Evolutionary conservation across 306 rosid genomes (phyloP), one percentile per base, ranked within the genome.

Genomic region (Cicer judaicum): DNA sequence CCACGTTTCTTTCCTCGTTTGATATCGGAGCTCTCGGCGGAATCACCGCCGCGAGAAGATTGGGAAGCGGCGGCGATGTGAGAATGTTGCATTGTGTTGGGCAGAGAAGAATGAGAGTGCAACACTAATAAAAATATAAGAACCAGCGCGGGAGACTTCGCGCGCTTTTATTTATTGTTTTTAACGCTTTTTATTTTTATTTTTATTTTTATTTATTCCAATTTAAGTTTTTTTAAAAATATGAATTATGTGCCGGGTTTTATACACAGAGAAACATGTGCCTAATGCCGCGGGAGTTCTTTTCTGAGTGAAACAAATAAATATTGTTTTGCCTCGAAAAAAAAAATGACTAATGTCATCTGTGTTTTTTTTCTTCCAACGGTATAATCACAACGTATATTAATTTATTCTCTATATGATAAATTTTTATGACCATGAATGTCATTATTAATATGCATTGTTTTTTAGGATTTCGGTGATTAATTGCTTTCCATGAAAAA

Each of bases 1-100:
- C 99, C 99, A 0, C 99, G 93, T 73, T 81, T 87, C 59, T 85
- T 95, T 15, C 82, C 90, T 1, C 78, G 82, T 79, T 90, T 95
- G 0, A 6, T 3, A 0, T 79, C 82, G 14, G 86, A 77, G 2
- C 39, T 10, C 4, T 72, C 13, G 9, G 76, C 36, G 41, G 68
- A 15, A 0, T 77, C 67, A 7, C 84, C 78, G 16, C 56, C 67
- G 0, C 72, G 78, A 1, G 77, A 8, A 64, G 82, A 0, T 12
- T 83, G 60, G 0, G 70, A 59, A 5, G 79, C 75, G 38, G 77
- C 66, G 36, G 85, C 41, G 49, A 55, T 34, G 4, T 16, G 81
- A 39, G 72, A 77, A 62, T 76, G 89, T 13, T 81, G 90, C 98
- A 87, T 85, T 6, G 47, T 70, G 21, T 8, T 8, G 36, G 0